phyloP scores from a whole-genome alignment of 2,329 filamentous ascomycete genomes.

The Reticulascus tulasneorum region DNA sequence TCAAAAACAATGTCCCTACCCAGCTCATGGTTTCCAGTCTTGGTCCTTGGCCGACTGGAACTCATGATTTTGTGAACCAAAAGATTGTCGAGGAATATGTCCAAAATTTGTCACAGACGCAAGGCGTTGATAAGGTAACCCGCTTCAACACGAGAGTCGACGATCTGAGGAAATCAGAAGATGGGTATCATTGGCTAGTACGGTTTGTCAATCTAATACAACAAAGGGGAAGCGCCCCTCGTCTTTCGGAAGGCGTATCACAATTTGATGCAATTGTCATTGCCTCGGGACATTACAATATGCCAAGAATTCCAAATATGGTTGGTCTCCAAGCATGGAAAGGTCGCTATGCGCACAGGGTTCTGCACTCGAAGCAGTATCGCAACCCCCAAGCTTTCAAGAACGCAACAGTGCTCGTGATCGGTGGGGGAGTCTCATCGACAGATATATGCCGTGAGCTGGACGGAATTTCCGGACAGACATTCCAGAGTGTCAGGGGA shows the following conservation, averaged over 20 bases:
- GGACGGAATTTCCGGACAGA: slow-evolving; percentile 28
- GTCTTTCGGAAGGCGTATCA: slow-evolving; percentile 50
- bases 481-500: slow-evolving; percentile 52
- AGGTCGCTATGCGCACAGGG: slow-evolving; percentile 63
- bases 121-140: slow-evolving; percentile 46
- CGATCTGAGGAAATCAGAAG: slow-evolving; percentile 38
- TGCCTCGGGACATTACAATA: slow-evolving; percentile 59
- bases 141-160: slow-evolving; percentile 57
- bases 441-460: slow-evolving; percentile 39
- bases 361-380: slow-evolving; percentile 69
- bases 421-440: slow-evolving; percentile 48
- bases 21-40: slow-evolving; percentile 40
- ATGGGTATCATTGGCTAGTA: slow-evolving; percentile 44
- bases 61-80: slow-evolving; percentile 56
- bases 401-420: slow-evolving; percentile 43
- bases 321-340: slow-evolving; percentile 62
- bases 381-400: slow-evolving; percentile 50
- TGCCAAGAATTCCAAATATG: slow-evolving; percentile 56
- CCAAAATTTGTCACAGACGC: slow-evolving; percentile 48
- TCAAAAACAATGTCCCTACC: slow-evolving; percentile 76
- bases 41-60: slow-evolving; percentile 53
- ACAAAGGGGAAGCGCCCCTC: slow-evolving; percentile 55
- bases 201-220: slow-evolving; percentile 55
- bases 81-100: slow-evolving; percentile 56
- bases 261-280: slow-evolving; percentile 60